Conservation (phyloP, 2,329 filamentous ascomycete genomes). For the Colletotrichum chlorophyti region DNA sequence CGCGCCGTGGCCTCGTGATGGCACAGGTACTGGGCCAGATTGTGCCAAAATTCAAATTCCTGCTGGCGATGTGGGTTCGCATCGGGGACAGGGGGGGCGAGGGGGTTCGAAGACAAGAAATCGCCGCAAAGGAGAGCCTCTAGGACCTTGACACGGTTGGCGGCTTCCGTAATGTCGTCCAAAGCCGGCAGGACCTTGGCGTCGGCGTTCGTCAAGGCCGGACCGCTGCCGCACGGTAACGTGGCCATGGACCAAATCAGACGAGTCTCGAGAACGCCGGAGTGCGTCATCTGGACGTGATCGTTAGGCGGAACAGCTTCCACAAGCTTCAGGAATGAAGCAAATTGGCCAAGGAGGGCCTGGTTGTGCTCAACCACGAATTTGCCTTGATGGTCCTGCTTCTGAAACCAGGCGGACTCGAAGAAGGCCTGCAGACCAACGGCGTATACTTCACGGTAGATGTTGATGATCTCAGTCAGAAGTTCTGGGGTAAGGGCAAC, state of each 20-base stretch:
- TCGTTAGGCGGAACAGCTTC: constrained; percentile 56
- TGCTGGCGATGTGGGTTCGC: constrained; percentile 62
- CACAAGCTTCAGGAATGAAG: constrained; percentile 66
- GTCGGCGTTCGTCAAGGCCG: constrained; percentile 42
- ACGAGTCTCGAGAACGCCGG: constrained; percentile 61
- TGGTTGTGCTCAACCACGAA: constrained; percentile 58
- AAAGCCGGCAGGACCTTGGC: constrained; percentile 52
- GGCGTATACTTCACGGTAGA: constrained; percentile 81
- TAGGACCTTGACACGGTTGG: constrained; percentile 76
- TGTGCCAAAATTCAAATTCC: constrained; percentile 84
- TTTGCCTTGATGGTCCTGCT: constrained; percentile 48
- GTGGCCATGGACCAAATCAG: constrained; percentile 67
- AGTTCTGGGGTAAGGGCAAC: constrained; percentile 58
- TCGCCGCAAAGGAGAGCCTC: constrained; percentile 80
- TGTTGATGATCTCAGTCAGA: constrained; percentile 71
- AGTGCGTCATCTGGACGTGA: constrained; percentile 58
- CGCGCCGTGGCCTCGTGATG: constrained; percentile 64
- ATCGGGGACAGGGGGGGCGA: constrained; percentile 56
- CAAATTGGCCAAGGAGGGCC: constrained; percentile 70
- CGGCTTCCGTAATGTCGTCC: constrained; percentile 68
- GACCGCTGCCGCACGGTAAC: constrained; percentile 49
- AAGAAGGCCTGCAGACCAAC: constrained; percentile 77
- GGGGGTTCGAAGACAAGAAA: constrained; percentile 63
- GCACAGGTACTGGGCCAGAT: constrained; percentile 72
- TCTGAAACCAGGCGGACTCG: constrained; percentile 83